Evolutionary conservation across 73 alveolate genomes (phyloP), one percentile per base, ranked within the genome.

Genomic region (Paramecium sexaurelia): DNA sequence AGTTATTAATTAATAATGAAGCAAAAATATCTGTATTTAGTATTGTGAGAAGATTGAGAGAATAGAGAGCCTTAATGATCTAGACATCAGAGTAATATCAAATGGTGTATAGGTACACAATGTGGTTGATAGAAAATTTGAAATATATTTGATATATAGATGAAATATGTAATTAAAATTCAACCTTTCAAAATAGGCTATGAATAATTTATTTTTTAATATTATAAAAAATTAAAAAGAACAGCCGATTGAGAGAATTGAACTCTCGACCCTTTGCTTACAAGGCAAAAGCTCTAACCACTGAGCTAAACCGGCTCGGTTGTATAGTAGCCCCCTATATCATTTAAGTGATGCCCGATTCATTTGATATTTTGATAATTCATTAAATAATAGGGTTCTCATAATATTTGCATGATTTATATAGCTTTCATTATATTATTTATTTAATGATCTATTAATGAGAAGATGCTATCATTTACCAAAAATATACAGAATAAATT

Each of bases 31-130:
- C 95, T 61, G 86, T 97, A 55, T 93, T 97, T 91, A 94, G 95
- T 56, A 89, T 93, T 24, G 98, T 96, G 0, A 78, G 99, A 89
- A 95, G 97, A 92, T 68, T 97, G 68, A 92, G 98, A 95, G 99
- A 97, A 82, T 92, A 96, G 95, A 95, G 99, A 91, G 68, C 91
- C 26, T 84, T 92, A 61, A 95, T 95, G 95, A 98, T 97, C 6
- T 94, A 96, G 55, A 95, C 91, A 75, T 84, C 91, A 35, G 87
- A 55, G 15, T 96, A 97, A 94, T 97, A 97, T 85, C 85, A 40
- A 36, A 94, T 97, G 88, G 91, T 97, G 9, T 95, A 96, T 87
- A 91, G 93, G 41, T 94, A 41, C 19, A 1, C 75, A 8, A 7
- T 78, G 9, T 78, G 90, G 75, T 40, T 78, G 37, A 20, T 78